These are phyloP conservation scores for Ensete glaucum DNA, from an alignment of 176 grass and related monocot species.

Conservation along the genomic window DNA sequence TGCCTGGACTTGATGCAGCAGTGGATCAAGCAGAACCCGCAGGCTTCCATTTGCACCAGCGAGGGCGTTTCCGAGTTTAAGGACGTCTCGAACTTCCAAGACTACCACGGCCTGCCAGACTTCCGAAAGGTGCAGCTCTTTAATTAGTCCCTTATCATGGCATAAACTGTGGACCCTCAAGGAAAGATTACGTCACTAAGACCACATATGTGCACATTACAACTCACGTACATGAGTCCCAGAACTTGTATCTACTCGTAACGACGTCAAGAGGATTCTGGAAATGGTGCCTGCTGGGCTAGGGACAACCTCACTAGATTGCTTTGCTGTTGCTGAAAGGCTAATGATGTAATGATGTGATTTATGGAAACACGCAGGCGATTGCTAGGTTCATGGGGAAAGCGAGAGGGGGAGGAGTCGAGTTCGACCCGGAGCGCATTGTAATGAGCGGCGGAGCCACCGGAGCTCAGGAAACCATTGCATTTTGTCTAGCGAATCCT, in stretches of 20 bases:
- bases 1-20: constrained; percentile 58
- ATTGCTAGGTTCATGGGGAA: constrained; percentile 80
- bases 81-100: constrained; percentile 75
- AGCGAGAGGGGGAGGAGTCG: constrained; percentile 52
- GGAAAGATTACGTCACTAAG: too few relatives aligned
- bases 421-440: constrained; percentile 53
- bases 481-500: constrained; percentile 82
- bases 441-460: constrained; percentile 16
- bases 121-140: constrained; percentile 39
- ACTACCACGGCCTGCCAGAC: constrained; percentile 71
- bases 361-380: constrained; percentile 26
- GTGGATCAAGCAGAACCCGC: constrained; percentile 58
- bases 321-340: too few relatives aligned
- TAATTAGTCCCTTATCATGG: background rate
- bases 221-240: too few relatives aligned
- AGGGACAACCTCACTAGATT: too few relatives aligned
- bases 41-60: constrained; percentile 77
- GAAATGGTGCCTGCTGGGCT: too few relatives aligned
- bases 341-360: constrained; percentile 11
- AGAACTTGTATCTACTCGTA: too few relatives aligned
- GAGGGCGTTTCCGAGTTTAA: constrained; percentile 54
- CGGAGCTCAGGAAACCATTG: constrained; percentile 60
- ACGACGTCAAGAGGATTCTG: too few relatives aligned
- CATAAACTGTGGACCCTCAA: too few relatives aligned
- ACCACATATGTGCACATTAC: too few relatives aligned